Conservation (phyloP, 345 rosid genomes). For the Rhizophora mangle region DNA sequence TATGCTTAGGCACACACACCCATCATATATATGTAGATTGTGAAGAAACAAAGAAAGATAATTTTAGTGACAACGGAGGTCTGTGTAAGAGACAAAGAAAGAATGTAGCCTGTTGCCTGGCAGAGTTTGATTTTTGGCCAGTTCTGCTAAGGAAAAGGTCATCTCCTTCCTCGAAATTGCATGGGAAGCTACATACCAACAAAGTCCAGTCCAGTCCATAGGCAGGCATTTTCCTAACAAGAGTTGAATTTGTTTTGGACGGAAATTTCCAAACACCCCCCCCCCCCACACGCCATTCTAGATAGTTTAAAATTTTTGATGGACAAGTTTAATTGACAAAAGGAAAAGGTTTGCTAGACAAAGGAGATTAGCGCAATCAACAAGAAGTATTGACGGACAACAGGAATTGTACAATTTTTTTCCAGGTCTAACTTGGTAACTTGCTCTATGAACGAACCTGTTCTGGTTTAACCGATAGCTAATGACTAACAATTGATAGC, state of each 20-base stretch:
- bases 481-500: no score
- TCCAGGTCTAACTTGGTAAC: no score
- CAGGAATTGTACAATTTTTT: no score
- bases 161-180: conserved; percentile 50
- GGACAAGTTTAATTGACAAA: no score
- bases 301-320: no score
- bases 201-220: conserved; percentile 13
- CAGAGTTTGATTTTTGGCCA: conserved; percentile 5
- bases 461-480: no score
- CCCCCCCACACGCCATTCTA: no score
- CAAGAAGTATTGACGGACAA: no score
- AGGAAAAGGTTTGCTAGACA: no score
- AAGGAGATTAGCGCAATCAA: no score
- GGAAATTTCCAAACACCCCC: background rate
- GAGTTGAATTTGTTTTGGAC: background rate
- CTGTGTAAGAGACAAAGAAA: conserved; percentile 19
- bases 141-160: background rate
- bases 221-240: conserved; percentile 8
- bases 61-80: conserved; percentile 29
- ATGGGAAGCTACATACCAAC: conserved; percentile 26
- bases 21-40: background rate
- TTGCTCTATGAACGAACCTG: no score
- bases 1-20: conserved; percentile 3
- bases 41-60: conserved; percentile 13
- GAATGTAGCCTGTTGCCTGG: conserved; percentile 10